Percentiles rank a stretch among this genome's conserved stretches.
phyloP scores from a whole-genome alignment of 2,329 filamentous ascomycete species.

The Hypoxylon sp. region DNA sequence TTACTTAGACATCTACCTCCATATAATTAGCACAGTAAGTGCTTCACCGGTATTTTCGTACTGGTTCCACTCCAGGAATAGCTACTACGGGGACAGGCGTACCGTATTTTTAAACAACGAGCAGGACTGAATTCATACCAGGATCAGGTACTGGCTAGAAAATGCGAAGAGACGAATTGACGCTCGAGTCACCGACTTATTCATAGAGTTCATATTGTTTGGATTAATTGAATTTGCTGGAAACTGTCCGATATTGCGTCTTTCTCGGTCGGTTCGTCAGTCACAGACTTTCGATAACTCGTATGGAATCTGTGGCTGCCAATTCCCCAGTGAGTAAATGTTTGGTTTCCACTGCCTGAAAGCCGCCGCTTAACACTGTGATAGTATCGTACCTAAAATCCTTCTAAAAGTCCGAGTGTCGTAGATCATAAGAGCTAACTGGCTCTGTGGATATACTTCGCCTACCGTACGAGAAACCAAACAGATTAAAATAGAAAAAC shows the following conservation, averaged over 20 bases:
- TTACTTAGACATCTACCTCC: too few relatives aligned
- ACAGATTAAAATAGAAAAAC: conserved; percentile 1
- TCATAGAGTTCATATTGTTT: not conserved
- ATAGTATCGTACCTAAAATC: not conserved
- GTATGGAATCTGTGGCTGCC: not conserved
- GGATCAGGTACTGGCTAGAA: not conserved
- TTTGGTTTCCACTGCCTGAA: not conserved
- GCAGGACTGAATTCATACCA: too few relatives aligned
- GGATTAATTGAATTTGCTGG: not conserved
- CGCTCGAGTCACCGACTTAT: not conserved
- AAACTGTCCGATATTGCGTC: not conserved
- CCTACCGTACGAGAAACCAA: not conserved
- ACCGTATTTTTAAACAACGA: too few relatives aligned
- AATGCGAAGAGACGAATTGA: not conserved
- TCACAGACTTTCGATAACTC: not conserved
- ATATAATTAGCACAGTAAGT: too few relatives aligned
- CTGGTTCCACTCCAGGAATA: too few relatives aligned
- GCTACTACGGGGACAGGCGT: too few relatives aligned
- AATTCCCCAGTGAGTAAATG: not conserved
- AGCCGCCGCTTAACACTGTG: not conserved
- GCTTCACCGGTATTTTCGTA: too few relatives aligned
- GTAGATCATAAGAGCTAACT: conserved; percentile 2
- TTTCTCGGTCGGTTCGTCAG: not conserved
- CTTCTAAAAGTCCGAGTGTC: not conserved
- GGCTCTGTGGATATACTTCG: not conserved